Base-by-base conservation (phyloP, 1,284 basidiomycete species). In the Ustilago vetiveriae region DNA sequence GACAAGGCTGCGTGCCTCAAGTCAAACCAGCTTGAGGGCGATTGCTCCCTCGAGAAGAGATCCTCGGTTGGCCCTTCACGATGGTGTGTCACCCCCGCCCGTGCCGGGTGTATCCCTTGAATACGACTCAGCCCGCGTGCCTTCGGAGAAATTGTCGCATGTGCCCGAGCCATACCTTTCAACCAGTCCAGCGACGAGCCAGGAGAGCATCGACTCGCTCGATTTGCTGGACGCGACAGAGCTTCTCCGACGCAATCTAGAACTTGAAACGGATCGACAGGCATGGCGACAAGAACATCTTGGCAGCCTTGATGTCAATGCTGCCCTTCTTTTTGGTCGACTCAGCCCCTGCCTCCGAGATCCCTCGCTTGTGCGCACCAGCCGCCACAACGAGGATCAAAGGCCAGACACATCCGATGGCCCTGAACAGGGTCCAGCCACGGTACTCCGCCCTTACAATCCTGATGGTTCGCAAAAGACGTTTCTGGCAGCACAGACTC, bases 201-300 rank as follows among this genome's bases (percentile, higher is more conserved):
- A 43, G 0, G 24, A 30, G 2, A 65, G 62, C 19, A 36, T 30
- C 2, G 50, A 58, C 27, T 53, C 49, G 9, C 19, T 54, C 30
- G 64, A 67, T 17, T 23, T 24, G 1, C 21, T 62, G 22, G 58
- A 62, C 3, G 42, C 55, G 1, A 19, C 22, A 3, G 57, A 53
- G 19, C 45, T 63, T 13, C 43, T 62, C 5, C 21, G 50, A 23
- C 55, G 35, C 40, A 60, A 60, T 17, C 24, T 23, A 2, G 19
- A 51, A 24, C 23, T 68, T 14, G 65, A 68, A 5, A 16, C 21
- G 19, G 65, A 62, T 6, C 16, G 65, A 26, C 23, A 45, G 6
- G 51, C 50, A 3, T 68, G 65, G 65, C 49, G 65, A 22, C 42
- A 58, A 6, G 32, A 68, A 29, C 17, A 57, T 16, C 35, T 27